Evolutionary conservation across 2,329 filamentous ascomycete genomes (phyloP), one percentile per base, ranked within the genome.

Genomic region (Colletotrichum kahawae): DNA sequence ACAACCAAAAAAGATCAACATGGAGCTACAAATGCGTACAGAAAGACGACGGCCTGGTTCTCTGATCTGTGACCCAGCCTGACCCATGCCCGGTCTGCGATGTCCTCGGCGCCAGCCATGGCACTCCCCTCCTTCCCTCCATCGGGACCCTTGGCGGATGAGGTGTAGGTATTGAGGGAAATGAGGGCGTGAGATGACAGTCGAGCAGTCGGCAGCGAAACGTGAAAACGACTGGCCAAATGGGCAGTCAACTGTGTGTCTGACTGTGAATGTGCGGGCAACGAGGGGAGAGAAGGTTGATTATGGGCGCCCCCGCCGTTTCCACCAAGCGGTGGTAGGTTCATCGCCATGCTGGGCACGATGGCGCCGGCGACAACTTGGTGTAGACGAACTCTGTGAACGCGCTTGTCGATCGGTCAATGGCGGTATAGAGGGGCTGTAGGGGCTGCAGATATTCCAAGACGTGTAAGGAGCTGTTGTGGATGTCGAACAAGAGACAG

Each of bases 151-250:
- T 95, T 96, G 70, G 93, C 90, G 1, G 96, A 96, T 13, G 95
- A 95, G 13, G 95, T 96, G 84, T 98, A 98, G 24, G 96, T 99
- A 87, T 99, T 99, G 78, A 99, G 88, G 67, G 95, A 94, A 81
- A 99, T 93, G 79, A 98, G 90, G 64, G 94, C 97, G 82, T 98
- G 96, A 1, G 95, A 98, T 1, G 96, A 98, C 21, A 99, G 91
- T 64, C 92, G 92, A 68, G 97, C 95, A 1, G 96, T 98, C 12
- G 97, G 95, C 74, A 97, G 88, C 69, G 95, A 94, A 68, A 97
- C 94, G 86, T 99, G 97, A 84, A 98, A 99, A 69, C 96, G 95
- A 83, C 91, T 95, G 79, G 94, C 95, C 77, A 97, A 90, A 84
- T 96, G 95, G 67, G 93, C 93, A 5, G 94, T 97, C 78, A 96